These are phyloP conservation scores for Metarhizium sp. DNA, from an alignment of 2,329 filamentous ascomycete genomes.

Conservation along the genomic window DNA sequence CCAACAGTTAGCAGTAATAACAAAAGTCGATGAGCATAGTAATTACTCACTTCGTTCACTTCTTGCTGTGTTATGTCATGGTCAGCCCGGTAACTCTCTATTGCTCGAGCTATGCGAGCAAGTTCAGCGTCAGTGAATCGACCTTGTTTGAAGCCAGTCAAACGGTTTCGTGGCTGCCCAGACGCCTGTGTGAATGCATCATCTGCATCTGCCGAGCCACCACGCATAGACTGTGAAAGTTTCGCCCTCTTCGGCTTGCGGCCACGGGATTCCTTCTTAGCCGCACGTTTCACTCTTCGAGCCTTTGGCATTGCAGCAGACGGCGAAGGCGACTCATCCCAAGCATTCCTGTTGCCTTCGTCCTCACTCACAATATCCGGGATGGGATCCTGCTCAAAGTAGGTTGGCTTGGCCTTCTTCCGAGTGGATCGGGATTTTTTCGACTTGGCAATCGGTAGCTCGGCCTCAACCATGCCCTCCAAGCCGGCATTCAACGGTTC, in stretches of 20 bases:
- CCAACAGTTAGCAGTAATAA: constrained; percentile 8
- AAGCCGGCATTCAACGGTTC: not conserved
- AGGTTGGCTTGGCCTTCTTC: constrained; percentile 41
- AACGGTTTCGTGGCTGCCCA: constrained; percentile 13
- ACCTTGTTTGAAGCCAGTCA: constrained; percentile 25
- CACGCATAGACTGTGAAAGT: constrained; percentile 15
- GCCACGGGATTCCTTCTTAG: constrained; percentile 15
- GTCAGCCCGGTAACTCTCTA: constrained; percentile 35
- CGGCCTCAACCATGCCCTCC: constrained; percentile 4
- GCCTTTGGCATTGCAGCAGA: constrained; percentile 22
- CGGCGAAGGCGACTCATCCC: constrained; percentile 21
- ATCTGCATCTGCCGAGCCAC: constrained; percentile 10
- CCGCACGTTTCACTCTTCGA: constrained; percentile 19
- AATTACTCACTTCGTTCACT: constrained; percentile 35
- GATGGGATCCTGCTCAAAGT: constrained; percentile 25
- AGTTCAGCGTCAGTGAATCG: constrained; percentile 36
- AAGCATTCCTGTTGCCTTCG: constrained; percentile 8
- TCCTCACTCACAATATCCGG: constrained; percentile 11
- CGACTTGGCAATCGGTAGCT: constrained; percentile 6
- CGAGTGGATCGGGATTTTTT: constrained; percentile 25
- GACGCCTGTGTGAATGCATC: constrained; percentile 8
- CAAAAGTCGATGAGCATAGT: constrained; percentile 12
- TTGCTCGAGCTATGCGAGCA: constrained; percentile 26
- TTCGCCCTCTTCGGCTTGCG: constrained; percentile 9
- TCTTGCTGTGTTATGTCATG: constrained; percentile 32